A percentile compares a stretch with the other conserved stretches of the same genome.
These are phyloP conservation scores for Aaosphaeria arxii DNA, from an alignment of 2,329 filamentous ascomycete species.

Conservation along the genomic window DNA sequence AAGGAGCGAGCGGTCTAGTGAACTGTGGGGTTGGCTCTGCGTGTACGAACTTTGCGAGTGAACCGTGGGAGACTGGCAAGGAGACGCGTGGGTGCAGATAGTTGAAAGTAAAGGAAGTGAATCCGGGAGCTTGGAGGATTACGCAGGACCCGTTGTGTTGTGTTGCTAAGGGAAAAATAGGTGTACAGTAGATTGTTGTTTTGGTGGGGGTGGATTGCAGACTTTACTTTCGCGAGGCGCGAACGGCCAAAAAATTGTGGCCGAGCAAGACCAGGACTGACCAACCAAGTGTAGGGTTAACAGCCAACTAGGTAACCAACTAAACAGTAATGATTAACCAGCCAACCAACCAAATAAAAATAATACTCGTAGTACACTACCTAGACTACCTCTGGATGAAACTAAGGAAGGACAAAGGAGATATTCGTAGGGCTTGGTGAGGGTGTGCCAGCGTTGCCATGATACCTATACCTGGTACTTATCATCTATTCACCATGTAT, in stretches of 20 bases:
- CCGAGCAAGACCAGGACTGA: slow-evolving; percentile 4
- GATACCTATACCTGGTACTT: too few species aligned
- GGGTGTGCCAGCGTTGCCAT: too few species aligned
- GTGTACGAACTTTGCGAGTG: background rate
- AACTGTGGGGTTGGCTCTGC: slow-evolving; percentile 2
- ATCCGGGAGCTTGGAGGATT: background rate
- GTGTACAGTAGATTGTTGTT: slow-evolving; percentile 7
- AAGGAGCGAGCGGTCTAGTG: background rate
- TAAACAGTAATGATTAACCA: too few species aligned
- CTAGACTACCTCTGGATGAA: too few species aligned
- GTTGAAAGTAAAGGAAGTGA: background rate
- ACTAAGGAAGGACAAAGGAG: too few species aligned
- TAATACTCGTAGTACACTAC: too few species aligned
- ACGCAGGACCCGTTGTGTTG: slow-evolving; percentile 2
- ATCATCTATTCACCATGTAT: too few species aligned
- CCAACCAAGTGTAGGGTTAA: background rate
- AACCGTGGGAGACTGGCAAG: background rate
- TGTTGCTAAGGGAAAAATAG: background rate
- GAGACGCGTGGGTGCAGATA: background rate
- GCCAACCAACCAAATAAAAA: too few species aligned
- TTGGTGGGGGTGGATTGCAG: slow-evolving; percentile 11
- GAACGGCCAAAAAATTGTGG: slow-evolving; percentile 7
- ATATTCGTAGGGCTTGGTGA: too few species aligned
- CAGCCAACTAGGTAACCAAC: too few species aligned
- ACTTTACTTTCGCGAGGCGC: slow-evolving; percentile 9